Conservation (phyloP, 2,329 filamentous ascomycete genomes). For the Chrysoporthe puriensis region DNA sequence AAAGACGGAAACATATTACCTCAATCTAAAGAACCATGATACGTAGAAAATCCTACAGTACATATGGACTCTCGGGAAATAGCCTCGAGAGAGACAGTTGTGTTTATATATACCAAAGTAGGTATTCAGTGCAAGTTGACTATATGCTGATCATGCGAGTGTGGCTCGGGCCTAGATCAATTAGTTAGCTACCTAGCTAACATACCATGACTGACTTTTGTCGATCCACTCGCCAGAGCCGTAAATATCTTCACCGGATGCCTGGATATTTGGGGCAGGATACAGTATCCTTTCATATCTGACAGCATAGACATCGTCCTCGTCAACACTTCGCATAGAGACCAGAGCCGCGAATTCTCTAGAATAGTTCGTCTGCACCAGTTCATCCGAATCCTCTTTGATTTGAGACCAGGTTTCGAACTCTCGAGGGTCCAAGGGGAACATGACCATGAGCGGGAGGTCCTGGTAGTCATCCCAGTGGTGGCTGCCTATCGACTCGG, state of each 20-base stretch:
- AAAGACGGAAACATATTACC: too few relatives aligned
- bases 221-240: not conserved
- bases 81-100: too few relatives aligned
- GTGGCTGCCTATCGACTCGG: not conserved
- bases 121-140: too few relatives aligned
- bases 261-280: not conserved
- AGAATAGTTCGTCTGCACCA: not conserved
- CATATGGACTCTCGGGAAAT: too few relatives aligned
- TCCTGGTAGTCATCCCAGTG: not conserved
- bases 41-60: too few relatives aligned
- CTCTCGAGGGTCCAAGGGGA: not conserved
- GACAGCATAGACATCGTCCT: not conserved
- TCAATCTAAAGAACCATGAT: too few relatives aligned
- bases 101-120: too few relatives aligned
- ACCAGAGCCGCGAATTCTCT: not conserved
- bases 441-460: not conserved
- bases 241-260: not conserved
- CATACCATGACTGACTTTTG: too few relatives aligned
- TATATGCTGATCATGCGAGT: too few relatives aligned
- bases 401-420: not conserved
- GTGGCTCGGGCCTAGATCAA: too few relatives aligned
- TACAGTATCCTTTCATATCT: not conserved
- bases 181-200: too few relatives aligned
- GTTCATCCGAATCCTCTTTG: not conserved
- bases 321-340: not conserved